These are phyloP conservation scores for Pichia sp. DNA, from an alignment of 1,139 yeast species.

Conservation along the genomic window DNA sequence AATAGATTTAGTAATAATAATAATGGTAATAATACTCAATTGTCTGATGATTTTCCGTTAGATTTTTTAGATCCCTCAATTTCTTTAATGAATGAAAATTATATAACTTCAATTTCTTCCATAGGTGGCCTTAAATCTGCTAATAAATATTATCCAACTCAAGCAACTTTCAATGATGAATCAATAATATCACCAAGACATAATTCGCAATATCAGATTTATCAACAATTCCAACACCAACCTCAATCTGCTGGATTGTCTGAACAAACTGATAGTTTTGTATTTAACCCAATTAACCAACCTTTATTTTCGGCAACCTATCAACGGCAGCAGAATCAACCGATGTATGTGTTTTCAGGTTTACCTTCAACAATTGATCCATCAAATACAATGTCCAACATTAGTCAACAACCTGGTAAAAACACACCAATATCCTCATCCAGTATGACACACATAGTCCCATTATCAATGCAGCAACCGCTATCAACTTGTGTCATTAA, in stretches of 20 bases:
- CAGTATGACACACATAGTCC: constrained; percentile 4
- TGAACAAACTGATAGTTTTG: constrained; percentile 2
- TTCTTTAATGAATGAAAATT: constrained; percentile 3
- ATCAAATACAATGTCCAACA: neutral
- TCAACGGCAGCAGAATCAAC: constrained; percentile 6
- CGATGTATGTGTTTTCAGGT: constrained; percentile 9
- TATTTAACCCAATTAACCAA: constrained; percentile 2
- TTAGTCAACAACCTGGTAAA: neutral
- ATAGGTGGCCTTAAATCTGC: neutral
- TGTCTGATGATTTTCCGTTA: constrained; percentile 10
- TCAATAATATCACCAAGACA: constrained; percentile 1
- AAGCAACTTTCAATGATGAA: neutral
- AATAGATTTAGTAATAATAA: neutral
- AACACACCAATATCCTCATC: neutral
- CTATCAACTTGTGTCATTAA: neutral
- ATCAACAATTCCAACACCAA: constrained; percentile 8
- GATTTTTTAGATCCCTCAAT: constrained; percentile 8
- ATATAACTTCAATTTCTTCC: constrained; percentile 1
- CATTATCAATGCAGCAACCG: constrained; percentile 1
- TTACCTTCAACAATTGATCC: constrained; percentile 14
- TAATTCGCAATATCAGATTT: constrained; percentile 6
- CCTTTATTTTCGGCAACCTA: constrained; percentile 1
- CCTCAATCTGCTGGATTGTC: constrained; percentile 11
- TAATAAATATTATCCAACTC: neutral
- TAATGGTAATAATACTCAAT: neutral